Conservation (phyloP, 495 filamentous ascomycete genomes). For the Xylaria telfairii region DNA sequence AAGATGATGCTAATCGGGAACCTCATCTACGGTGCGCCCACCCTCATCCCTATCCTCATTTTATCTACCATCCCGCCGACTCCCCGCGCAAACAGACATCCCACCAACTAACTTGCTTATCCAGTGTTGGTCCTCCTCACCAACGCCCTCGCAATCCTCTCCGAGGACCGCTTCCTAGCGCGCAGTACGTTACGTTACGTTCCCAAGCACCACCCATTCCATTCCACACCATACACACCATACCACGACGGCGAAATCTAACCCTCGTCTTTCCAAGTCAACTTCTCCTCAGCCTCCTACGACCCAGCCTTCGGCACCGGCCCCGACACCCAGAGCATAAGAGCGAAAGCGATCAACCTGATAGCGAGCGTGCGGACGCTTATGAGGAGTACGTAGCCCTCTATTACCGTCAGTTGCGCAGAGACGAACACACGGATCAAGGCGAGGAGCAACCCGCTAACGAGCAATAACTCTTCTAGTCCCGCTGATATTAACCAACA, state of each 20-base stretch:
- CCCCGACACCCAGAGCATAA: conserved; percentile 74
- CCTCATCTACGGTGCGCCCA: conserved; percentile 68
- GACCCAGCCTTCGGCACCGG: conserved; percentile 78
- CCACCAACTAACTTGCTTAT: conserved; percentile 24
- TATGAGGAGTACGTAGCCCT: conserved; percentile 87
- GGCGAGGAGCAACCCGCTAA: neutral
- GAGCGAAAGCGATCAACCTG: conserved; percentile 85
- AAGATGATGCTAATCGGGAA: conserved; percentile 76
- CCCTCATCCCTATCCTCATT: neutral
- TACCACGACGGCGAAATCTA: neutral
- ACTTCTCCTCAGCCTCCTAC: conserved; percentile 69
- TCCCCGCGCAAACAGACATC: neutral
- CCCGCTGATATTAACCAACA: conserved; percentile 92
- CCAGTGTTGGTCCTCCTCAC: conserved; percentile 82
- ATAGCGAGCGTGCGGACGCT: conserved; percentile 89
- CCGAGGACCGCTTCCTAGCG: conserved; percentile 96
- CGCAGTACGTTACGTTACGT: conserved; percentile 68
- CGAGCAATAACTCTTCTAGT: conserved; percentile 60
- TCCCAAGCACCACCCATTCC: neutral
- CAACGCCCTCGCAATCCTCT: conserved; percentile 93
- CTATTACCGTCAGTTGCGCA: too few relatives aligned
- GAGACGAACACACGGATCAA: neutral
- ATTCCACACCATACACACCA: neutral
- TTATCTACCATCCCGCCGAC: conserved; percentile 10
- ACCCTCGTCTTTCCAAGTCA: conserved; percentile 61